Conservation (phyloP, 208 protist species). For the Naegleria gruberi region DNA sequence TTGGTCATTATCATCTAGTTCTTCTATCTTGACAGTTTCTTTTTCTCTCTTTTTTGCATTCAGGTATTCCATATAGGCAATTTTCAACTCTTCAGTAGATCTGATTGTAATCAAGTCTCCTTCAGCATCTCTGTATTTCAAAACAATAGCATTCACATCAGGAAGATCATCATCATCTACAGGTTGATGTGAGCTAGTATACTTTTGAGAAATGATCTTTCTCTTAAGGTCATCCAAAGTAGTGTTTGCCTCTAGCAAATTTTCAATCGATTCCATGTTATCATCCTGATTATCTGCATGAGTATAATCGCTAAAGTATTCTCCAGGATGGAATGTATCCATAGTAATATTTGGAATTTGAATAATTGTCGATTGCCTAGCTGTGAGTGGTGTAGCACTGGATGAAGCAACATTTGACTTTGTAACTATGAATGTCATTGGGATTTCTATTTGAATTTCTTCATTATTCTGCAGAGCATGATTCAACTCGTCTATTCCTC, state of each 20-base stretch:
- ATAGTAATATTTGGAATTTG: neutral
- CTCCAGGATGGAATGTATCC: neutral
- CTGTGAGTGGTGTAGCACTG: neutral
- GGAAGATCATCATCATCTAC: neutral
- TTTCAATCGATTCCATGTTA: neutral
- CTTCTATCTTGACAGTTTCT: neutral
- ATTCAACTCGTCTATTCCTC: too few species aligned
- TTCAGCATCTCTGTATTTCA: neutral
- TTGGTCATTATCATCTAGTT: neutral
- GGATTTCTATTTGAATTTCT: neutral
- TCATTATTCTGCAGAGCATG: neutral
- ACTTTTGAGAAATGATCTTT: neutral
- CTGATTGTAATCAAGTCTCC: neutral
- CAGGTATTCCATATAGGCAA: neutral
- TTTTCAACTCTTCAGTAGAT: neutral
- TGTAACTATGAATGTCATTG: neutral
- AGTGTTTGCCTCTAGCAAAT: neutral
- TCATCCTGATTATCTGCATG: neutral
- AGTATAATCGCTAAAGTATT: neutral
- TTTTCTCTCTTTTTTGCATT: neutral
- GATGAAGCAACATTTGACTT: neutral
- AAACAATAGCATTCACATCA: neutral
- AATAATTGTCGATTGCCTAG: neutral
- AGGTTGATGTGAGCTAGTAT: too few species aligned
- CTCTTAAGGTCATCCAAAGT: neutral